phyloP scores from a whole-genome alignment of 306 rosid genomes.

The Pyrus pyrifolia region DNA sequence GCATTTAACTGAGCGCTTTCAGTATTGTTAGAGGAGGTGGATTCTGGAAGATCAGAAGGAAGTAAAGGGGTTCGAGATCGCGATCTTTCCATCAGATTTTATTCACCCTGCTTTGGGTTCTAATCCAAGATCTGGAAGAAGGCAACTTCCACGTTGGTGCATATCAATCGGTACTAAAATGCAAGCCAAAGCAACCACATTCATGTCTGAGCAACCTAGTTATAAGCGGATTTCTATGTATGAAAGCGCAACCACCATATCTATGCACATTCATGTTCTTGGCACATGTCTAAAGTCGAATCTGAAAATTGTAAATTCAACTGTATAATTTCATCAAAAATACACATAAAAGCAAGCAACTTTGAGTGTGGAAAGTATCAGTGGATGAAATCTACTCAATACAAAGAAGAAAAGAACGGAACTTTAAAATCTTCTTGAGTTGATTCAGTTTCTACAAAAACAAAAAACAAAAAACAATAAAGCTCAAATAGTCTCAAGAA shows the following conservation, averaged over 20 bases:
- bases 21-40: conserved; percentile 18
- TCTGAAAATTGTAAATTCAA: neutral
- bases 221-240: neutral
- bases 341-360: neutral
- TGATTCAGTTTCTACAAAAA: neutral
- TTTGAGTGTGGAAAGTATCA: neutral
- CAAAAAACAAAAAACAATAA: too few relatives aligned
- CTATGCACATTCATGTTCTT: neutral
- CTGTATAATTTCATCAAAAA: neutral
- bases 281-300: neutral
- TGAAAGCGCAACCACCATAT: neutral
- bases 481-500: neutral
- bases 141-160: conserved; percentile 4
- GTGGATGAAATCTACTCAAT: neutral
- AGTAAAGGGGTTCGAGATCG: conserved; percentile 22
- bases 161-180: conserved; percentile 9
- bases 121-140: conserved; percentile 4
- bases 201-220: neutral
- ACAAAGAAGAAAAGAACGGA: neutral
- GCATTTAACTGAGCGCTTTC: conserved; percentile 22
- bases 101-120: conserved; percentile 10
- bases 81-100: conserved; percentile 41
- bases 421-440: neutral
- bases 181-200: conserved; percentile 11
- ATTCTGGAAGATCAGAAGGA: conserved; percentile 26